Evolutionary conservation across 2,329 filamentous ascomycete species (phyloP), one percentile per base, ranked within the genome.

Genomic region (Colletotrichum musae): DNA sequence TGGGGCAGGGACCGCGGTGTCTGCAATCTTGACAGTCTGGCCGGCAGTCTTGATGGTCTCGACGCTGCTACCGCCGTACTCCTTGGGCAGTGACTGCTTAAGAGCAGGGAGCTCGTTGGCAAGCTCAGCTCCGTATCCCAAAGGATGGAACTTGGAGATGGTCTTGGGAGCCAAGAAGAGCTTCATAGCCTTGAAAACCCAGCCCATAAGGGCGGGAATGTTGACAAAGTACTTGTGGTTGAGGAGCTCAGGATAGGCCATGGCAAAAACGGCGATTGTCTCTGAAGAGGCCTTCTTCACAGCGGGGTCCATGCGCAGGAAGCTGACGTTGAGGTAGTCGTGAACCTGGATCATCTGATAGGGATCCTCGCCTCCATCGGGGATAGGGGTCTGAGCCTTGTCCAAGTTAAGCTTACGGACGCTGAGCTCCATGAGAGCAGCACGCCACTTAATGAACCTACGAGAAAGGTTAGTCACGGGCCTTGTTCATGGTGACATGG

Each of bases 341-440:
- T 98, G 95, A 32, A 98, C 91, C 81, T 98, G 95, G 75, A 93
- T 88, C 84, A 97, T 94, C 81, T 95, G 93, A 83, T 97, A 97
- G 1, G 93, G 93, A 77, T 98, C 95, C 73, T 88, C 84, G 71
- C 90, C 91, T 61, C 89, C 91, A 65, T 94, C 91, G 2, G 92
- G 90, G 75, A 95, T 94, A 50, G 89, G 87, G 72, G 86, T 83
- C 9, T 89, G 94, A 59, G 93, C 93, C 28, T 88, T 85, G 21
- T 86, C 78, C 71, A 98, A 87, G 72, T 90, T 86, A 63, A 98
- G 90, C 71, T 93, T 90, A 72, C 90, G 87, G 53, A 98, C 85
- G 3, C 93, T 93, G 56, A 94, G 85, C 80, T 98, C 95, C 94
- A 97, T 97, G 65, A 97, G 88, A 13, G 93, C 94, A 51, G 95